Percentiles rank a stretch among this genome's conserved stretches.
These are phyloP conservation scores for Macrocybe gigantea DNA, from an alignment of 768 basidiomycete species.

Conservation along the genomic window DNA sequence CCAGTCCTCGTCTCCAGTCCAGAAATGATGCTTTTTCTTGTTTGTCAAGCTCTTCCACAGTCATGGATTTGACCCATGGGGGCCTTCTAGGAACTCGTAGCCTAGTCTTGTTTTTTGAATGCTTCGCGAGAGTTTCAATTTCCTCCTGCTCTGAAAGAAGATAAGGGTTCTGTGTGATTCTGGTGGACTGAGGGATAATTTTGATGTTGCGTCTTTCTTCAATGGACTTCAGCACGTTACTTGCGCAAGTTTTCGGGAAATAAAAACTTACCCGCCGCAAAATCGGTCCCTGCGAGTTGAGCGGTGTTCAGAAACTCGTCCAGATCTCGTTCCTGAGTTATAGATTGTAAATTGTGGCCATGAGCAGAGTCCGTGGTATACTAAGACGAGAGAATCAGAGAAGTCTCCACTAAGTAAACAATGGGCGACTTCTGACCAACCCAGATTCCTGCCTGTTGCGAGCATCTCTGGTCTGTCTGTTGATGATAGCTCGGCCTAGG, in stretches of 20 bases:
- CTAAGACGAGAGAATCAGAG: slow-evolving; percentile 28
- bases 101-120: slow-evolving; percentile 64
- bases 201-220: slow-evolving; percentile 77
- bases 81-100: slow-evolving; percentile 89
- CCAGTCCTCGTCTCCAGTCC: slow-evolving; percentile 88
- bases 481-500: slow-evolving; percentile 93
- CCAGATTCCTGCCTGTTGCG: slow-evolving; percentile 53
- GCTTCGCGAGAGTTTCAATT: slow-evolving; percentile 62
- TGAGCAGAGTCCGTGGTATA: slow-evolving; percentile 73
- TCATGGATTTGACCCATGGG: slow-evolving; percentile 81
- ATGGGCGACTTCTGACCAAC: slow-evolving; percentile 41
- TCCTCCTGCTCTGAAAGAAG: slow-evolving; percentile 83
- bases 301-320: slow-evolving; percentile 96
- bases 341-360: slow-evolving; percentile 71
- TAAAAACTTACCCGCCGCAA: slow-evolving; percentile 74
- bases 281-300: slow-evolving; percentile 90
- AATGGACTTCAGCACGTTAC: background rate
- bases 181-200: slow-evolving; percentile 57
- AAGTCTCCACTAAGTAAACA: slow-evolving; percentile 3
- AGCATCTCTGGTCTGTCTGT: slow-evolving; percentile 79
- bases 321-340: slow-evolving; percentile 93
- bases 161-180: slow-evolving; percentile 71
- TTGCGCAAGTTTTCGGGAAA: too few relatives aligned
- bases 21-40: slow-evolving; percentile 89
- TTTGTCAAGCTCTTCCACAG: slow-evolving; percentile 71